Evolutionary conservation across 2,329 filamentous ascomycete genomes (phyloP), one percentile per base, ranked within the genome.

Genomic region (Scolecobasidium constrictum): DNA sequence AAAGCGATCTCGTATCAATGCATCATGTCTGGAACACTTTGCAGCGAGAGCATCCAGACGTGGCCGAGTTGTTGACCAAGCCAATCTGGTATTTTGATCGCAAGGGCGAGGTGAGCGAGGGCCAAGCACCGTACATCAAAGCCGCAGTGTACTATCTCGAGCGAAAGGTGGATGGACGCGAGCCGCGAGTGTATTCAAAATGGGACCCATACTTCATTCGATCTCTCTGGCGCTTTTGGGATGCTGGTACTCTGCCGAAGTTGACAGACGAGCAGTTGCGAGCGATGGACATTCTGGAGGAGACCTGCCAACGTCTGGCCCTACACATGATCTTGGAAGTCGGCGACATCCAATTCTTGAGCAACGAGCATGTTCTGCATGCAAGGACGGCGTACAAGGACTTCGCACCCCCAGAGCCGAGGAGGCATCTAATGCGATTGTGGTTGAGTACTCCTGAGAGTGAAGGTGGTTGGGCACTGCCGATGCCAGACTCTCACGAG

Each of bases 1-100:
- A 94, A 64, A 84, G 78, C 28, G 86, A 94, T 56, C 73, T 94
- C 44, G 82, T 83, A 40, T 84, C 78, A 47, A 74, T 79, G 15
- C 86, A 94, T 59, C 67, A 79, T 51, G 83, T 93, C 31, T 94
- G 83, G 77, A 94, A 94, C 62, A 73, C 73, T 28, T 69, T 94
- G 26, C 83, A 86, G 57, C 62, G 61, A 31, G 77, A 90, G 56
- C 72, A 84, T 18, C 85, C 86, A 0, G 86, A 90, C 53, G 81
- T 93, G 2, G 81, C 85, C 1, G 77, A 83, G 58, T 71, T 79
- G 4, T 68, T 94, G 42, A 81, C 83, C 1, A 65, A 80, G 57
- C 86, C 86, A 1, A 77, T 86, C 49, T 94, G 86, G 86, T 92
- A 93, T 66, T 90, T 93, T 59, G 86, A 94, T 62, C 81, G 86